Conservation (phyloP, 345 rosid species). For the Eutrema yunnanense region DNA sequence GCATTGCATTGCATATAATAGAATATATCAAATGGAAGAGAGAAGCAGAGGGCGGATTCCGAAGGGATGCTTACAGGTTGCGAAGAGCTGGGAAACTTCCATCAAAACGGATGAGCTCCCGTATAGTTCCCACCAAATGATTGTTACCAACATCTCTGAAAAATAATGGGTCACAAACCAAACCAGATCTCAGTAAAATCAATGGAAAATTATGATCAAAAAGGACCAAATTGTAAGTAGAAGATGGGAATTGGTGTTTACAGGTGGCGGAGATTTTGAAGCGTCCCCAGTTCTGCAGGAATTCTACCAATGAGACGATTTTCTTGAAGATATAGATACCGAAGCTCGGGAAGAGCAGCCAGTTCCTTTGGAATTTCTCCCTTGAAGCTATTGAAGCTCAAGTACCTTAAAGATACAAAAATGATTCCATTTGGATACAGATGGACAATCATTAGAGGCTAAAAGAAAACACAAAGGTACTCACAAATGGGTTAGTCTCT, state of each 20-base stretch:
- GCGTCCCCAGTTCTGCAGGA: constrained; percentile 71
- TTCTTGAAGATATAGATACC: constrained; percentile 86
- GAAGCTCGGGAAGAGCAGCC: constrained; percentile 82
- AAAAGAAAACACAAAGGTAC: constrained; percentile 13
- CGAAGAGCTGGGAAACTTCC: constrained; percentile 85
- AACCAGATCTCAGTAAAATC: background rate
- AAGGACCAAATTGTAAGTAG: background rate
- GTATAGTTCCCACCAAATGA: constrained; percentile 86
- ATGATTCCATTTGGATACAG: background rate
- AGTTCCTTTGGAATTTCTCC: constrained; percentile 92
- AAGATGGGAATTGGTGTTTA: constrained; percentile 20
- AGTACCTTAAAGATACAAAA: constrained; percentile 34
- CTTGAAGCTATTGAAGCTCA: constrained; percentile 93
- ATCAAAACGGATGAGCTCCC: constrained; percentile 85
- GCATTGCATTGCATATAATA: background rate
- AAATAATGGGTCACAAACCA: constrained; percentile 10
- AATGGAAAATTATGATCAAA: background rate
- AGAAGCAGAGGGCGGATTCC: background rate
- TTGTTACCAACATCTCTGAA: constrained; percentile 90
- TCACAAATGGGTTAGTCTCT: constrained; percentile 87
- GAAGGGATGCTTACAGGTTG: constrained; percentile 61
- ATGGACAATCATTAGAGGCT: background rate
- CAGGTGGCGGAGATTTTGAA: constrained; percentile 64
- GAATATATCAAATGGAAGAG: background rate
- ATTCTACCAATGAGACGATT: constrained; percentile 83